phyloP scores from a whole-genome alignment of 495 filamentous ascomycete genomes.

The Lasiosphaeriaceae sp. region DNA sequence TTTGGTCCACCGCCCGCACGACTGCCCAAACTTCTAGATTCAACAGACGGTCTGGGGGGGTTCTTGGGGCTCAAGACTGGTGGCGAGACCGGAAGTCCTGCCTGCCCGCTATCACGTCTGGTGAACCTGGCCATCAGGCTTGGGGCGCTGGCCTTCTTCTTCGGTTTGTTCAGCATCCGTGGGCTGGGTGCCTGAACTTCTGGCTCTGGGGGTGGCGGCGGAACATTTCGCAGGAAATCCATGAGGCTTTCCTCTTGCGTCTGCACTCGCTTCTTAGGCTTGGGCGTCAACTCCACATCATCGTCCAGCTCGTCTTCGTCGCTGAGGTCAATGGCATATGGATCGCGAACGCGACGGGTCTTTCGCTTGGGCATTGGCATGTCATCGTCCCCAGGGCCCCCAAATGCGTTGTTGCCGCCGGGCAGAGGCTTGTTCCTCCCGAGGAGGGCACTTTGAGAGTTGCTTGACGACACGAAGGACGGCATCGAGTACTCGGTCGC shows the following conservation, averaged over 20 bases:
- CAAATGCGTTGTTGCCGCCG: constrained; percentile 11
- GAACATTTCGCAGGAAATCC: constrained; percentile 82
- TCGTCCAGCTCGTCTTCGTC: constrained; percentile 71
- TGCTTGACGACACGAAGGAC: constrained; percentile 45
- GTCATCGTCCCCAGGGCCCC: constrained; percentile 38
- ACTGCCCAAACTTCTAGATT: constrained; percentile 29
- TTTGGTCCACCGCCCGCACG: constrained; percentile 25
- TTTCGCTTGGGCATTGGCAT: constrained; percentile 60
- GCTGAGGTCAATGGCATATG: constrained; percentile 85
- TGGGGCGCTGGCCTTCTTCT: constrained; percentile 58
- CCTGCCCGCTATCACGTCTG: constrained; percentile 30
- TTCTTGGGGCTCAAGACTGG: constrained; percentile 6
- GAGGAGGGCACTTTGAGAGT: constrained; percentile 49
- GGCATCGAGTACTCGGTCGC: constrained; percentile 33
- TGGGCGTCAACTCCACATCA: constrained; percentile 33
- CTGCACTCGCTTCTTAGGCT: constrained; percentile 30
- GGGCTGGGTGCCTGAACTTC: constrained; percentile 37
- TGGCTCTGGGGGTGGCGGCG: constrained; percentile 64
- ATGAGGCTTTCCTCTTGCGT: constrained; percentile 69
- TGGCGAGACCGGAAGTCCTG: constrained; percentile 1
- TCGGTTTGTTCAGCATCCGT: constrained; percentile 35
- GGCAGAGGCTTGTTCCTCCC: constrained; percentile 25
- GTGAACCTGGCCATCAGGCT: constrained; percentile 62
- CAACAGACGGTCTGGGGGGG: constrained; percentile 17
- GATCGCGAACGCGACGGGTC: constrained; percentile 75